These are phyloP conservation scores for Helenozyma baotianmanensis DNA, from an alignment of 805 yeast species.

Conservation along the genomic window DNA sequence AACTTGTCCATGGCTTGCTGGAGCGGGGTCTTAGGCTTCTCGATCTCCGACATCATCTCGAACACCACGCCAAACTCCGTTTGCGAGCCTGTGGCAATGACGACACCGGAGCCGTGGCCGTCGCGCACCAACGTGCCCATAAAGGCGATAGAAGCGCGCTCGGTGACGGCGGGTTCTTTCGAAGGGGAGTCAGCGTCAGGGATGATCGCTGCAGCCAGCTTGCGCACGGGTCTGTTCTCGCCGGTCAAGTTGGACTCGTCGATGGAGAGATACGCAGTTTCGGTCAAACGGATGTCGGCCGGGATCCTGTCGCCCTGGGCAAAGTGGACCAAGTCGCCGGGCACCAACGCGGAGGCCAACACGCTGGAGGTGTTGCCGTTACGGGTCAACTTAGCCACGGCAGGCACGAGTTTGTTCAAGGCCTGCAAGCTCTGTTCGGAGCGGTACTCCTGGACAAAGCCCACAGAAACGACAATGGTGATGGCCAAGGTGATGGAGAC, in stretches of 20 bases:
- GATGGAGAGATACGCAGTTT: constrained; percentile 73
- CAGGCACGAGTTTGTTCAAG: constrained; percentile 88
- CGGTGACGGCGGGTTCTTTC: constrained; percentile 46
- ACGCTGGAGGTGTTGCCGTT: constrained; percentile 75
- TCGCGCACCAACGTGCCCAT: constrained; percentile 98
- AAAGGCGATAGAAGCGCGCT: constrained; percentile 75
- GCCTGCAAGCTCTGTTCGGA: constrained; percentile 95
- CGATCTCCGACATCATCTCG: constrained; percentile 91
- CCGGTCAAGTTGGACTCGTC: constrained; percentile 97
- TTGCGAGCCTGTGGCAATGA: constrained; percentile 80
- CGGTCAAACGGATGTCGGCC: constrained; percentile 82
- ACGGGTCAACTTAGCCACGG: constrained; percentile 89
- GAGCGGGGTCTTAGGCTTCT: constrained; percentile 96
- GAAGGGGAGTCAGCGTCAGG: too few relatives aligned
- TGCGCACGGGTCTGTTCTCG: constrained; percentile 83
- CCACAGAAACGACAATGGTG: constrained; percentile 89
- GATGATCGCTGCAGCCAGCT: constrained; percentile 45
- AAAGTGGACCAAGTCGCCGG: constrained; percentile 91
- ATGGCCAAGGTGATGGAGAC: constrained; percentile 91
- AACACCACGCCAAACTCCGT: constrained; percentile 95
- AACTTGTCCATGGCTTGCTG: constrained; percentile 93
- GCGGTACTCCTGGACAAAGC: constrained; percentile 95
- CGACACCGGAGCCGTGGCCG: constrained; percentile 93
- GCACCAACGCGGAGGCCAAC: constrained; percentile 82
- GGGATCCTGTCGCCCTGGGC: constrained; percentile 94